Evolutionary conservation across 2,329 filamentous ascomycete genomes (phyloP), one percentile per base, ranked within the genome.

Genomic region (Monilinia laxa): DNA sequence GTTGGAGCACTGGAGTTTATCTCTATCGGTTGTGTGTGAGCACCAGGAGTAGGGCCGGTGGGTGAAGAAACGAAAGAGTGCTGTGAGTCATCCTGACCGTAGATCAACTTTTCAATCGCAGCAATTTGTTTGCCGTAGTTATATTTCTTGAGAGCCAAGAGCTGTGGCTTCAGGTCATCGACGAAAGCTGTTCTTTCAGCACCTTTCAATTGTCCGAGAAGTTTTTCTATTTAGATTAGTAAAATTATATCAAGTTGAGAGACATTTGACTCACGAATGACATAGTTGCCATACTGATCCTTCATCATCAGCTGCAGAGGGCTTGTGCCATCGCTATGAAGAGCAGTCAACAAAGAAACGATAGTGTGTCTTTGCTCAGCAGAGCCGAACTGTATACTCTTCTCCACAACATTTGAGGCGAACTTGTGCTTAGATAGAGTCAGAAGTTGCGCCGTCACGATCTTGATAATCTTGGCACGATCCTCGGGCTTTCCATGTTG

Each of bases 371-470:
- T 87, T 76, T 96, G 90, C 62, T 88, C 82, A 25, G 85, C 80
- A 0, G 86, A 86, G 25, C 91, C 92, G 71, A 84, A 85, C 65
- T 90, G 82, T 68, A 98, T 89, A 76, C 93, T 96, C 78, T 92
- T 94, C 79, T 99, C 95, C 0, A 99, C 94, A 3, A 99, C 94
- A 73, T 99, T 98, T 75, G 93, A 97, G 0, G 95, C 94, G 75
- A 92, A 96, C 77, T 99, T 99, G 81, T 98, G 92, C 81, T 93
- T 97, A 35, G 93, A 97, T 73, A 92, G 88, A 1, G 81, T 80
- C 51, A 97, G 79, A 2, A 97, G 81, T 67, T 92, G 86, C 16
- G 83, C 82, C 70, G 89, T 88, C 70, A 98, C 89, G 57, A 92
- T 81, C 35, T 83, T 79, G 66, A 97, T 90, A 73, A 97, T 89